Evolutionary conservation across 2,329 filamentous ascomycete genomes (phyloP), one percentile per base, ranked within the genome.

Genomic region (Parastagonospora avenae): DNA sequence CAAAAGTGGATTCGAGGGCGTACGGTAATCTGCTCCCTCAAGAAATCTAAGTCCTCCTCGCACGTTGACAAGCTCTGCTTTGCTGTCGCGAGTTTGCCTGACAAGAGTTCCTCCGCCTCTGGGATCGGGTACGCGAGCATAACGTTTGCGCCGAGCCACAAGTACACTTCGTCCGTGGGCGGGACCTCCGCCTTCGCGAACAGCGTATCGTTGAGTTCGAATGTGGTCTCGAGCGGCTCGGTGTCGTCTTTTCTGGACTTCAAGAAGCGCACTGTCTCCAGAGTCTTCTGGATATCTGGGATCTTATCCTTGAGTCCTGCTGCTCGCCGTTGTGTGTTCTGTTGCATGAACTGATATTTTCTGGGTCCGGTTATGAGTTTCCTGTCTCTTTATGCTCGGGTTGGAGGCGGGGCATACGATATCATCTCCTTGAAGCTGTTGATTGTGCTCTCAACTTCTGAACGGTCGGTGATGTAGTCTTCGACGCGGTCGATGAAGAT

Each of bases 311-410:
- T 90, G 48, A 99, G 79, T 2, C 92, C 92, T 4, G 83, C 81
- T 46, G 90, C 88, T 41, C 94, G 85, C 57, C 91, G 84, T 74
- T 96, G 89, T 52, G 94, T 90, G 75, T 96, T 97, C 72, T 89
- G 81, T 78, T 97, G 92, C 94, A 99, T 99, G 78, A 97, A 99
- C 75, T 97, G 94, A 79, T 99, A 99, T 82, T 99, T 99, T 64
- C 92, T 96, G 49, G n/a, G 12, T 14, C 15, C 39, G 2, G 4
- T 15, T 45, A 55, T 66, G 31, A 67, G 63, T 33, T 11, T n/a
- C 10, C 7, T 30, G 7, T 12, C 10, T 29, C 28, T 16, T 33
- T 31, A 31, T n/a, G 40, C 28, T 15, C 11, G 31, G 38, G 41
- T 27, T 27, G 4, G n/a, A 14, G 29, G 24, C n/a, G 29, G 10